phyloP scores from a whole-genome alignment of 2,329 filamentous ascomycete species.

The Tolypocladium endophyticum region DNA sequence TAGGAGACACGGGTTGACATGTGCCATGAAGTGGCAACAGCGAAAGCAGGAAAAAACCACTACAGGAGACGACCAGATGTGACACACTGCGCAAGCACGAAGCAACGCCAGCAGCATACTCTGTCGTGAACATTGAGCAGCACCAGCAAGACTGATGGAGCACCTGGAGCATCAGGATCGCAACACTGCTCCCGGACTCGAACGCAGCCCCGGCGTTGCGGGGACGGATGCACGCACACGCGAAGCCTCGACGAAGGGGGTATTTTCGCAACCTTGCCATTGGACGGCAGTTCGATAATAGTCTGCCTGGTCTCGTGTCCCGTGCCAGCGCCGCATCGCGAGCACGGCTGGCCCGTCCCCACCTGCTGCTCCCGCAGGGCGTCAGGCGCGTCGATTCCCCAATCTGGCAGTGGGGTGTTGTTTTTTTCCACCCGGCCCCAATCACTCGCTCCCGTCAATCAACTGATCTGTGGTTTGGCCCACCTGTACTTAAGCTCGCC shows the following conservation, averaged over 20 bases:
- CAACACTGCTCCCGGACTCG: background rate
- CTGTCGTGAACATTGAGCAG: no score
- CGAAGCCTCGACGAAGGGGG: background rate
- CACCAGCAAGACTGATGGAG: background rate
- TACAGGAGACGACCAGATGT: background rate
- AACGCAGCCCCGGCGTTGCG: background rate
- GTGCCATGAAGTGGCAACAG: no score
- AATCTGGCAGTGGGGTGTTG: background rate
- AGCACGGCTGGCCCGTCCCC: background rate
- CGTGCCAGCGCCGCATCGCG: background rate
- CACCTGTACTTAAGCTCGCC: slow-evolving; percentile 27
- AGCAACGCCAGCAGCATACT: background rate
- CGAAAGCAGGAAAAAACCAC: no score
- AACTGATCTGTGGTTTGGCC: slow-evolving; percentile 27
- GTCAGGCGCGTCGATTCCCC: background rate
- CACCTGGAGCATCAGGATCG: background rate
- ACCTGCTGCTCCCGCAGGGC: background rate
- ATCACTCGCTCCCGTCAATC: slow-evolving; percentile 2
- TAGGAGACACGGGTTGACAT: no score
- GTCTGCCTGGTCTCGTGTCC: background rate
- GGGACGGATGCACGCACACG: background rate
- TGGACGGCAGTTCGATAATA: background rate
- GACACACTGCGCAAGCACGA: background rate
- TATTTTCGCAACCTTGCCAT: background rate
- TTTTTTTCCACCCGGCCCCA: background rate